Base-by-base conservation (phyloP, 83 land plant genomes). In the Picea engelmannii region DNA sequence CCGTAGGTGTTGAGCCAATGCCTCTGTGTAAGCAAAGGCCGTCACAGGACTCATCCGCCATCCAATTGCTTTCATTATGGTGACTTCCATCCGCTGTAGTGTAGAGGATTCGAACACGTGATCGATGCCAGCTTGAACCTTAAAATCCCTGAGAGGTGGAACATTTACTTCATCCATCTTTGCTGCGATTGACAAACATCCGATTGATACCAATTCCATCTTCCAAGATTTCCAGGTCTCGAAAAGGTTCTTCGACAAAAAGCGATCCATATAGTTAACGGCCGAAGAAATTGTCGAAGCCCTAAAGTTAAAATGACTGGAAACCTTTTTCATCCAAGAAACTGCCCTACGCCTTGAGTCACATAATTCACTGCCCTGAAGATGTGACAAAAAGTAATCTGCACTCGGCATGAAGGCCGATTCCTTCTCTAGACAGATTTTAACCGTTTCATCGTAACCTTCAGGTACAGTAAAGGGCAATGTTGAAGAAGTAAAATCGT, bases 241-340 rank as follows among this genome's bases (percentile, higher is more conserved):
- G 58, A 44, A 27, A 18, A 24, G 76, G 27, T 80, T 82, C 71
- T 73, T 78, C 15, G 87, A 88, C 38, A 92, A 59, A 79, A 85
- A 90, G 20, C 93, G 85, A 77, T 91, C 93, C 18, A 91, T 68
- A 80, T 84, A 86, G 76, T 90, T 91, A 15, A 84, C 90, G 31
- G 93, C 93, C 0, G 35, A 55, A 76, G 58, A 44, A 13, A 55
- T 52, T 44, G 62, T 76, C 9, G n/a, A 17, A 55, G 78, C 25
- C 44, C 24, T 76, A 4, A 76, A 76, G 20, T 55, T 76, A 23
- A 76, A 55, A 55, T 55, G 17, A 21, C 78, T 23, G 35, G 31
- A 20, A 31, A 31, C 35, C 68, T 66, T 66, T n/a, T 21, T 24
- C 25, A 66, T 66, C 68, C 21, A 24, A 66, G 11, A n/a, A 2